Conservation (phyloP, 805 yeast species). For the Sugiyamaella lignohabitans region DNA sequence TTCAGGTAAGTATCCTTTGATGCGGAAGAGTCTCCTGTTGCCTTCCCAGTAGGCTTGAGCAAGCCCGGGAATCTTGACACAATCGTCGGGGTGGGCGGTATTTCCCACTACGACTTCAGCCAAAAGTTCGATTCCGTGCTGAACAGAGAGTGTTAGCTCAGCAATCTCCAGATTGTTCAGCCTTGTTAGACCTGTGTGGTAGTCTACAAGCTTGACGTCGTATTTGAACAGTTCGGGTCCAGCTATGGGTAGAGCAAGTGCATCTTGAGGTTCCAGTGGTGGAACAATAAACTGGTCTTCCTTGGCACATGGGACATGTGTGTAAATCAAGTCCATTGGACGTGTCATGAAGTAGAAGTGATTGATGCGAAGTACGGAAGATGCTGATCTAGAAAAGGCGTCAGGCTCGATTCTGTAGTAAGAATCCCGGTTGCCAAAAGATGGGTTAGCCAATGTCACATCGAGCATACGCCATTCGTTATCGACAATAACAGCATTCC, state of each 20-base stretch:
- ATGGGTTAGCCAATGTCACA: slow-evolving; percentile 53
- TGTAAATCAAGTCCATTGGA: slow-evolving; percentile 69
- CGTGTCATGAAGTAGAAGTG: slow-evolving; percentile 70
- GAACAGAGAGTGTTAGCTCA: slow-evolving; percentile 71
- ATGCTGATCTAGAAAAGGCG: not conserved
- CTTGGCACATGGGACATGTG: slow-evolving; percentile 78
- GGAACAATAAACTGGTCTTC: slow-evolving; percentile 84
- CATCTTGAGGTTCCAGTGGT: slow-evolving; percentile 69
- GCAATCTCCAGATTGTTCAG: slow-evolving; percentile 69
- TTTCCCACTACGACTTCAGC: slow-evolving; percentile 35
- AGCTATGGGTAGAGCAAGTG: slow-evolving; percentile 77
- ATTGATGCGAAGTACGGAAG: slow-evolving; percentile 31
- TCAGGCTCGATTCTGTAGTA: slow-evolving; percentile 32
- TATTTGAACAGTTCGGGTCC: slow-evolving; percentile 71
- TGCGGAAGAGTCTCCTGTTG: slow-evolving; percentile 57
- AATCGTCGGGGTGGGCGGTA: slow-evolving; percentile 27
- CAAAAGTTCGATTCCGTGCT: slow-evolving; percentile 62
- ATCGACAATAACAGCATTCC: slow-evolving; percentile 75
- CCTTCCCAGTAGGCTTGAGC: slow-evolving; percentile 75
- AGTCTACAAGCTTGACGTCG: slow-evolving; percentile 54
- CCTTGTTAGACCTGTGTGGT: slow-evolving; percentile 69
- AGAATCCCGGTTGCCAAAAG: slow-evolving; percentile 46
- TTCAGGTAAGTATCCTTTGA: slow-evolving; percentile 77
- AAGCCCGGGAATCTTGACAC: slow-evolving; percentile 50
- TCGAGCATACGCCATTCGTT: slow-evolving; percentile 79